Evolutionary conservation across 2,329 filamentous ascomycete species (phyloP), one percentile per base, ranked within the genome.

Genomic region (Venturia asperata): DNA sequence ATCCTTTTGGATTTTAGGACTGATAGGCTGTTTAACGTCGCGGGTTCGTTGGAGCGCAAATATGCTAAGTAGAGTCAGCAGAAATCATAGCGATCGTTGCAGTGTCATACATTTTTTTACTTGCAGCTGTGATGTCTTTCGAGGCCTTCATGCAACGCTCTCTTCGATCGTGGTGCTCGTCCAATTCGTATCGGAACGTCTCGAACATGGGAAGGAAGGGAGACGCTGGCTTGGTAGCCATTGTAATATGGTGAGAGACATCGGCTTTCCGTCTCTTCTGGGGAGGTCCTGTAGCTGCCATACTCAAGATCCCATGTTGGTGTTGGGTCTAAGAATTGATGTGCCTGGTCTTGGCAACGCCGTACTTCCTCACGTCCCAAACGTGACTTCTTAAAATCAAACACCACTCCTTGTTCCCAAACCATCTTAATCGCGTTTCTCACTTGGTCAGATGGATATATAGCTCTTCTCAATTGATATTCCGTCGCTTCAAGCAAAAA

Each of bases 121-220:
- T 96, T 64, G 92, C 81, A 0, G 91, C 92, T 7, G 94, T 99
- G 66, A 99, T 90, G 75, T 99, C 94, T 68, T 93, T 83, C 10
- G 91, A 95, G 1, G 87, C 88, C 79, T 97, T 99, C 73, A 95
- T 90, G 70, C 96, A 86, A 64, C 89, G 85, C 78, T 97, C 92
- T 65, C 92, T 85, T 19, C 94, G 87, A 77, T 97, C 94, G 76
- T 99, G 91, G 74, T 97, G 93, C 77, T 94, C 86, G 73, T 99
- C 94, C 37, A 99, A 82, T 77, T 97, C 92, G 71, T 88, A 83
- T 63, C 92, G 88, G 75, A 97, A 96, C 9, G 76, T 79, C 75
- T 91, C 88, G 74, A 99, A 99, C 83, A 97, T 92, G 69, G 87
- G 74, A 67, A 83, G 74, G 67, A 81, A 81, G 1, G 79, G 77